A percentile compares a stretch with the other conserved stretches of the same genome.
Evolutionary conservation across 2,329 filamentous ascomycete species (phyloP).

Genomic region (Westerdykella aurantiaca): DNA sequence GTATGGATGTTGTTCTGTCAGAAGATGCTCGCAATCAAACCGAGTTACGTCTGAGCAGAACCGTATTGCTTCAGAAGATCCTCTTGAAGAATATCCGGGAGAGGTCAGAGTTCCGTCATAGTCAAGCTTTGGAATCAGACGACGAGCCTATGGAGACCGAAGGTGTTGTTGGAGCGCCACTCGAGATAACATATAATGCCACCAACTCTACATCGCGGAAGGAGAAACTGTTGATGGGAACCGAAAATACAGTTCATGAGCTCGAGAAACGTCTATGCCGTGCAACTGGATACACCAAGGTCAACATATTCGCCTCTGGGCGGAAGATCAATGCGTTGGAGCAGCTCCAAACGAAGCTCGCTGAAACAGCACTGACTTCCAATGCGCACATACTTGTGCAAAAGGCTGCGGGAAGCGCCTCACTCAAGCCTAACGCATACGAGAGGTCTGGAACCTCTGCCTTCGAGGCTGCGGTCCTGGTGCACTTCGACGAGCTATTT

Average conservation of each 20-base stretch:
- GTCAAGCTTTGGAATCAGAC: constrained; percentile 30
- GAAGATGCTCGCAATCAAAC: constrained; percentile 23
- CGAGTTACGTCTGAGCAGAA: constrained; percentile 27
- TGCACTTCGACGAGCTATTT: constrained; percentile 80
- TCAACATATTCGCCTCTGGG: constrained; percentile 66
- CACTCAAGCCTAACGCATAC: constrained; percentile 15
- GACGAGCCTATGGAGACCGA: constrained; percentile 39
- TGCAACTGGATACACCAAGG: constrained; percentile 69
- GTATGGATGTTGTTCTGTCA: constrained; percentile 11
- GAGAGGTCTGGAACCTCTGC: constrained; percentile 36
- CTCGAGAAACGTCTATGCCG: constrained; percentile 62
- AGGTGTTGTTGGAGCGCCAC: constrained; percentile 55
- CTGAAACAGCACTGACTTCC: constrained; percentile 46
- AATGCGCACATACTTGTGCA: constrained; percentile 26
- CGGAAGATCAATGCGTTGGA: constrained; percentile 58
- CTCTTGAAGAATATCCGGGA: constrained; percentile 28
- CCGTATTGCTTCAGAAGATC: constrained; percentile 30
- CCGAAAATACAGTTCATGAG: constrained; percentile 63
- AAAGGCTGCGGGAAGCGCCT: constrained; percentile 23
- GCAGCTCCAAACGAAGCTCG: constrained; percentile 53
- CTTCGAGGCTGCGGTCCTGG: constrained; percentile 72
- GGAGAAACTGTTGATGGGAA: constrained; percentile 59
- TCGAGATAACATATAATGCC: constrained; percentile 67
- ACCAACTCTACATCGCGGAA: constrained; percentile 56
- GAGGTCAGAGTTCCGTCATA: constrained; percentile 28